Conservation (phyloP, 2,329 filamentous ascomycete genomes). For the Xylaria sp. region DNA sequence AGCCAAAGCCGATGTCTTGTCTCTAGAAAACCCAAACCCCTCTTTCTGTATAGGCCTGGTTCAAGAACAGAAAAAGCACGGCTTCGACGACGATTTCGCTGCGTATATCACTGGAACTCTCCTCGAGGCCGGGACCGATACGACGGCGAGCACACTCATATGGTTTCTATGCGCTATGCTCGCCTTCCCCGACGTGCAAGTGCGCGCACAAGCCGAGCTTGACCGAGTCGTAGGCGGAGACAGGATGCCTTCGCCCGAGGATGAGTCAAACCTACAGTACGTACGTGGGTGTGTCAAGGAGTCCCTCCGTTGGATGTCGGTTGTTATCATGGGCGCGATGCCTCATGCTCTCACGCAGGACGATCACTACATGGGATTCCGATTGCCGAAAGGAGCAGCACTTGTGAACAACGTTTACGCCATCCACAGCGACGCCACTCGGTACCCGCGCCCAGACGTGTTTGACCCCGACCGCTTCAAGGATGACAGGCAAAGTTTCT, state of each 20-base stretch:
- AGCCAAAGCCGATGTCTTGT: slow-evolving; percentile 5
- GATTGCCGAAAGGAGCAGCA: slow-evolving; percentile 50
- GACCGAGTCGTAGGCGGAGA: slow-evolving; percentile 47
- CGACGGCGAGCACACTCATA: slow-evolving; percentile 51
- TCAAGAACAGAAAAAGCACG: slow-evolving; percentile 38
- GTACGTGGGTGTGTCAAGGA: slow-evolving; percentile 53
- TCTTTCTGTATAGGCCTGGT: slow-evolving; percentile 36
- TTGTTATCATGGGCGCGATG: slow-evolving; percentile 40
- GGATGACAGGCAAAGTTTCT: slow-evolving; percentile 29
- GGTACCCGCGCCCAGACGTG: slow-evolving; percentile 45
- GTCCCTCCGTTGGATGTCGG: slow-evolving; percentile 51
- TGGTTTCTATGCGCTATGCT: slow-evolving; percentile 51
- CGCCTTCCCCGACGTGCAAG: slow-evolving; percentile 43
- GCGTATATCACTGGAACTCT: slow-evolving; percentile 39
- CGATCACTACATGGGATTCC: slow-evolving; percentile 45
- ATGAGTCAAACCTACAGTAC: slow-evolving; percentile 52
- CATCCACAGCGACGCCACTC: slow-evolving; percentile 51
- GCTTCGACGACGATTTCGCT: slow-evolving; percentile 43
- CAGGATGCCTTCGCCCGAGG: slow-evolving; percentile 46
- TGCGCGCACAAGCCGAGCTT: slow-evolving; percentile 39
- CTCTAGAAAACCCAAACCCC: slow-evolving; percentile 24
- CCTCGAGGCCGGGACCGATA: slow-evolving; percentile 46
- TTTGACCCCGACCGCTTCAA: slow-evolving; percentile 48
- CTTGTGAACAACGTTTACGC: slow-evolving; percentile 50
- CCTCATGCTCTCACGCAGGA: slow-evolving; percentile 46